Evolutionary conservation across 2,329 filamentous ascomycete species (phyloP), one percentile per base, ranked within the genome.

Genomic region (Eurotiales sp.): DNA sequence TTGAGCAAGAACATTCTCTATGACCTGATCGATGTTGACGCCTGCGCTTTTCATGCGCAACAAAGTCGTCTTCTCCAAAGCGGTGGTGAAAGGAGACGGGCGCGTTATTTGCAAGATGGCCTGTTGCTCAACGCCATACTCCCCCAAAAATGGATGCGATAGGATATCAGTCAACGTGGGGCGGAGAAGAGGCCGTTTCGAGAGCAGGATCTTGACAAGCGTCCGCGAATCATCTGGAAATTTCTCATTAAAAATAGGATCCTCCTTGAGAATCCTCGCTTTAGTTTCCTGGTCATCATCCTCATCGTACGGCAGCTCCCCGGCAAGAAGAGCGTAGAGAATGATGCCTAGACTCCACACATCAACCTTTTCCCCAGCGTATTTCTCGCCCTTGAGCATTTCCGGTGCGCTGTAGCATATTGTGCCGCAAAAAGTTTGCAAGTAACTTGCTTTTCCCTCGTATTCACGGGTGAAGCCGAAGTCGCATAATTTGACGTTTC

Each of bases 391-490:
- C 69, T 93, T 96, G 36, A 99, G 79, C 93, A 99, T 99, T 71
- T 99, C 93, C 2, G 93, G 93, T 2, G 93, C 93, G 50, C 90
- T 96, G 71, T 99, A 99, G 73, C 92, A 97, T 56, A 99, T 86
- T 0, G 93, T 99, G 4, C 93, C 93, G 68, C 93, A 99, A 71
- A 96, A 99, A 1, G 93, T 99, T 70, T 97, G 92, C 50, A 99
- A 74, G 64, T 97, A 92, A 68, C 91, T 97, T 25, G 89, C 83
- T 62, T 95, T 90, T 54, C 92, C 92, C 70, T 96, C 90, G 69
- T 99, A 99, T 72, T 99, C 93, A 58, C 93, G 81, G 10, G 93
- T 99, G 66, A 99, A 99, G 15, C 93, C 93, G 74, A 99, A 99
- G 68, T 99, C 93, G 59, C 95, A 92, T 55, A 99, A 75, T 73